phyloP scores from a whole-genome alignment of 2,329 filamentous ascomycete genomes.

The Pseudogymnoascus sp. region DNA sequence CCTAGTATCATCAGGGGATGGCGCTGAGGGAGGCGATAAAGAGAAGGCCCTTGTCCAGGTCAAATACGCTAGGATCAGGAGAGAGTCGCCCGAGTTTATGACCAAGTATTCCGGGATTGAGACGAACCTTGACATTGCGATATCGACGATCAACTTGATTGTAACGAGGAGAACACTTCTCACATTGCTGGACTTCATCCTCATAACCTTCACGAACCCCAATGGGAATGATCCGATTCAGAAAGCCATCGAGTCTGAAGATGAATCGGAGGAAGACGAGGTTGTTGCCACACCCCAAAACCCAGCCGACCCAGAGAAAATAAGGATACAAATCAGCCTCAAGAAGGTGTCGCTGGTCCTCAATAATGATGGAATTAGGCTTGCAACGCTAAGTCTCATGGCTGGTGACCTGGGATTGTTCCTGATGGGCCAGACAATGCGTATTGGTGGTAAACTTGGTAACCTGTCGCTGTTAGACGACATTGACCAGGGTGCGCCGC shows the following conservation, averaged over 20 bases:
- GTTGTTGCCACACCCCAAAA: conserved; percentile 23
- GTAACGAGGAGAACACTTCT: conserved; percentile 89
- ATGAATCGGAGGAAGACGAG: conserved; percentile 26
- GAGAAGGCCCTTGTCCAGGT: conserved; percentile 76
- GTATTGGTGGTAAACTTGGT: conserved; percentile 76
- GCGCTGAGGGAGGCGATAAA: conserved; percentile 63
- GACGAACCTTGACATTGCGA: conserved; percentile 79
- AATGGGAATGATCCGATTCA: conserved; percentile 38
- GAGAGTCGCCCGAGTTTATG: conserved; percentile 86
- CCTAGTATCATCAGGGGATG: conserved; percentile 78
- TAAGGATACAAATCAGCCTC: conserved; percentile 86
- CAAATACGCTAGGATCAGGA: conserved; percentile 84
- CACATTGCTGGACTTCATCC: conserved; percentile 86
- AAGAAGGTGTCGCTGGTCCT: conserved; percentile 90
- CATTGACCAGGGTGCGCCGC: conserved; percentile 79
- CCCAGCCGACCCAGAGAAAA: conserved; percentile 38
- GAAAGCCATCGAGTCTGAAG: conserved; percentile 29
- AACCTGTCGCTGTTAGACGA: conserved; percentile 87
- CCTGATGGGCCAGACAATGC: conserved; percentile 76
- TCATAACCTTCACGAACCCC: conserved; percentile 75
- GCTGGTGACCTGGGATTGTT: conserved; percentile 89
- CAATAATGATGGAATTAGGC: conserved; percentile 92
- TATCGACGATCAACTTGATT: conserved; percentile 93
- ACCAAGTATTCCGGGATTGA: conserved; percentile 86
- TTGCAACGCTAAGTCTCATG: conserved; percentile 86